phyloP scores from a whole-genome alignment of 228 moss, liverwort and hornwort species.

The Sphagnum magellanicum region DNA sequence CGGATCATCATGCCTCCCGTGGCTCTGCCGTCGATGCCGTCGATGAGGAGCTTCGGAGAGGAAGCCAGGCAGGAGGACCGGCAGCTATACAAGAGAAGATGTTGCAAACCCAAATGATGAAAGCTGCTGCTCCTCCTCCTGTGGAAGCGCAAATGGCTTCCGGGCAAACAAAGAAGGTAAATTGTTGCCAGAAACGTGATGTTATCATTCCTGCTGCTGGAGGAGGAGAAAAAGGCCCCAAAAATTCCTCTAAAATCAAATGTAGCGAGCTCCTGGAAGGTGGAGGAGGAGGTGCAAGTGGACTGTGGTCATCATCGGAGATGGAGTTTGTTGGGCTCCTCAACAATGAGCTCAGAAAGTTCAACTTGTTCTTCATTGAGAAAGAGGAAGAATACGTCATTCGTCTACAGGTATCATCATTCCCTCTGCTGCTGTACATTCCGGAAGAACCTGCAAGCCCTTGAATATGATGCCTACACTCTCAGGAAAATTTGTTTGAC shows the following conservation, averaged over 20 bases:
- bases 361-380: slow-evolving; percentile 85
- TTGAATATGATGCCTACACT: no score
- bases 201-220: slow-evolving; percentile 14
- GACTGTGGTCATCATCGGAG: slow-evolving; percentile 21
- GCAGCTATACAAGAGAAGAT: slow-evolving; percentile 21
- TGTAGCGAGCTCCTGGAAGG: slow-evolving; percentile 11
- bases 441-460: no score
- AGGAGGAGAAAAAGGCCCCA: no score
- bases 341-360: slow-evolving; percentile 74
- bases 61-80: slow-evolving; percentile 29
- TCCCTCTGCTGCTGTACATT: background rate
- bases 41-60: slow-evolving; percentile 34
- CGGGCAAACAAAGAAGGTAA: slow-evolving; percentile 9
- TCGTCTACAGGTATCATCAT: slow-evolving; percentile 49
- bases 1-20: slow-evolving; percentile 8
- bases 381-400: slow-evolving; percentile 96
- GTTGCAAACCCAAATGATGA: slow-evolving; percentile 17
- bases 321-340: slow-evolving; percentile 63
- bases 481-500: no score
- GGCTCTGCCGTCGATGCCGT: slow-evolving; percentile 18
- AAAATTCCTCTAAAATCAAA: no score
- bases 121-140: background rate
- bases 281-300: slow-evolving; percentile 1
- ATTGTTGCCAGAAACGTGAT: slow-evolving; percentile 14
- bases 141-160: background rate